Percentiles rank a stretch among this genome's conserved stretches.
Conservation (phyloP, 257 asterid genomes). For the Thymus quinquecostatus region DNA sequence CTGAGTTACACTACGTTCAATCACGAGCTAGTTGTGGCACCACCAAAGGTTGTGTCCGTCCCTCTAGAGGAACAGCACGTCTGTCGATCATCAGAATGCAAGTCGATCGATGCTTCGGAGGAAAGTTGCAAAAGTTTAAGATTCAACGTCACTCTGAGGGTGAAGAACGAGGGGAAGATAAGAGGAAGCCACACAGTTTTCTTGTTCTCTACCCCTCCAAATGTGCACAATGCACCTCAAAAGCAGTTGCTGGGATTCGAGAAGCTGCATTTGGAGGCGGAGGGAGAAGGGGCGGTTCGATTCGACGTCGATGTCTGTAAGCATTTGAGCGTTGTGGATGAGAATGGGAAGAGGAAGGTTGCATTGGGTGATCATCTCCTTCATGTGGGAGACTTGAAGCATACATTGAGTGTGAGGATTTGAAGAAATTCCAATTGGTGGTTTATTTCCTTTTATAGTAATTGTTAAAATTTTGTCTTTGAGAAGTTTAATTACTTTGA, state of each 20-base stretch:
- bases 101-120: slow-evolving; percentile 45
- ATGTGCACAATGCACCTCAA: slow-evolving; percentile 57
- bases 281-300: slow-evolving; percentile 46
- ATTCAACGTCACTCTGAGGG: slow-evolving; percentile 42
- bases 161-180: slow-evolving; percentile 54
- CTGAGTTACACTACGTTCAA: slow-evolving; percentile 55
- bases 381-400: slow-evolving; percentile 62
- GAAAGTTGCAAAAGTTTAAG: slow-evolving; percentile 38
- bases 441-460: too few species aligned
- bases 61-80: slow-evolving; percentile 48
- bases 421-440: slow-evolving; percentile 26
- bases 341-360: slow-evolving; percentile 53
- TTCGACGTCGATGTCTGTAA: slow-evolving; percentile 66
- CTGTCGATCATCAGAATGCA: slow-evolving; percentile 47
- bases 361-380: slow-evolving; percentile 64
- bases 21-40: slow-evolving; percentile 36
- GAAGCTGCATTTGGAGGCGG: slow-evolving; percentile 48
- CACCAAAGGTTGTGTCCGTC: slow-evolving; percentile 40
- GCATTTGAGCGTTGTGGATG: slow-evolving; percentile 70
- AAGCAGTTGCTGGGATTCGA: slow-evolving; percentile 59
- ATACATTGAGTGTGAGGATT: slow-evolving; percentile 44
- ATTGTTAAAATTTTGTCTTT: too few species aligned
- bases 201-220: slow-evolving; percentile 55
- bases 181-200: slow-evolving; percentile 58
- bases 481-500: too few species aligned